These are phyloP conservation scores for Ophiostoma pallidulum DNA, from an alignment of 2,329 filamentous ascomycete species.

Conservation along the genomic window DNA sequence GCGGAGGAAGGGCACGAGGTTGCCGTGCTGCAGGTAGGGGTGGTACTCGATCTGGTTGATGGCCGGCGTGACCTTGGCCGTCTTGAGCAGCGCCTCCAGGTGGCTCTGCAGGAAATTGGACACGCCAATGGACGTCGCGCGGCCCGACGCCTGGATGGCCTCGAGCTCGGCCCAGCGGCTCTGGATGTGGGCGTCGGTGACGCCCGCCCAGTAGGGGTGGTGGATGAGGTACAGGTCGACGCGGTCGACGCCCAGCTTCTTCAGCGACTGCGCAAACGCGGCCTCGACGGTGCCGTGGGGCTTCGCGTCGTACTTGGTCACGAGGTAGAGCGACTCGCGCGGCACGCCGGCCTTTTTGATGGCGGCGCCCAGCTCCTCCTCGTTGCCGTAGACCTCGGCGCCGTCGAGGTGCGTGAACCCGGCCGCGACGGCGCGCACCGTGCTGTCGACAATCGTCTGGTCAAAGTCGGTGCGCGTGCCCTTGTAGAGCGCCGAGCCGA, in stretches of 20 bases:
- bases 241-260: slow-evolving; percentile 59
- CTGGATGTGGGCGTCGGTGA: slow-evolving; percentile 44
- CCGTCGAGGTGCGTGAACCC: slow-evolving; percentile 67
- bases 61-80: slow-evolving; percentile 53
- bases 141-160: slow-evolving; percentile 56
- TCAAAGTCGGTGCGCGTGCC: slow-evolving; percentile 44
- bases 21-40: slow-evolving; percentile 59
- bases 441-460: slow-evolving; percentile 37
- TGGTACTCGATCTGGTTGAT: slow-evolving; percentile 79
- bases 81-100: slow-evolving; percentile 46
- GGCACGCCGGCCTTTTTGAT: slow-evolving; percentile 58
- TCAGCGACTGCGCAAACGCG: slow-evolving; percentile 50
- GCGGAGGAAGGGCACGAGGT: slow-evolving; percentile 48
- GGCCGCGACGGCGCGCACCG: slow-evolving; percentile 55
- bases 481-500: slow-evolving; percentile 59
- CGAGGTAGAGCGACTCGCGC: slow-evolving; percentile 59
- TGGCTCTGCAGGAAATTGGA: slow-evolving; percentile 59
- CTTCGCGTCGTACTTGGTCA: slow-evolving; percentile 44
- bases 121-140: slow-evolving; percentile 62
- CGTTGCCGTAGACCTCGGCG: slow-evolving; percentile 59
- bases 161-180: slow-evolving; percentile 51
- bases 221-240: slow-evolving; percentile 63
- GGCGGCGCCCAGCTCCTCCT: slow-evolving; percentile 60
- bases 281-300: slow-evolving; percentile 30
- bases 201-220: slow-evolving; percentile 42